Evolutionary conservation across 495 filamentous ascomycete species (phyloP), one percentile per base, ranked within the genome.

Genomic region (Penicillium riverlandense): DNA sequence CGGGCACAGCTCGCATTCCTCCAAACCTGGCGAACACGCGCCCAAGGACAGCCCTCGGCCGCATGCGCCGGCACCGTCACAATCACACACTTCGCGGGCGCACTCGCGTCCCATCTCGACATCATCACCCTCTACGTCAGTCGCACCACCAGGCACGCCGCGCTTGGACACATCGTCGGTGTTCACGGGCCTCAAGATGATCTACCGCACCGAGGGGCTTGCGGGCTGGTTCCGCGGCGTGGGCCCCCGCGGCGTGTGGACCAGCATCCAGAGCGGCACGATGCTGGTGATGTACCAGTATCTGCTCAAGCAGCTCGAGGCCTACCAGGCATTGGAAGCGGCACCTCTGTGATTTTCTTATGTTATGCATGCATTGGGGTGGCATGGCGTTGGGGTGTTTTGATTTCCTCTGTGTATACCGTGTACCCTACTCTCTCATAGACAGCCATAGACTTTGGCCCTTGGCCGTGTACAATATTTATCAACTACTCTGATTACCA

Each of bases 241-340:
- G 30, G 92, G 89, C 6, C 92, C 92, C 8, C 79, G 92, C 29
- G 80, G 82, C 43, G 88, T 96, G n/a, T 98, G 92, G 92, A 97
- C 92, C 38, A 94, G 88, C 59, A 86, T 96, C 38, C 92, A 98
- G 67, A 92, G 86, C 56, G 86, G 91, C 16, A 95, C 90, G 39
- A 98, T 98, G 92, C 67, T 98, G 54, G 88, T 98, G 43, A 70
- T 96, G 65, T 98, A 98, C 62, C 94, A 97, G 66, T 82, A 79
- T 44, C 69, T 98, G 39, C 62, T 97, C 55, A 83, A 84, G 58
- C 78, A 80, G 69, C 71, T 96, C 52, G 86, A 88, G 41, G 47
- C 61, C 8, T 69, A 67, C 43, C 56, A 72, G 14, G 43, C 59
- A 31, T 14, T 57, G 15, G 60, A 53, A 28, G 67, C 58, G 37